Percentiles rank a stretch among this genome's conserved stretches.
Conservation (phyloP, 305 asterid genomes). For the Fraxinus velutina region DNA sequence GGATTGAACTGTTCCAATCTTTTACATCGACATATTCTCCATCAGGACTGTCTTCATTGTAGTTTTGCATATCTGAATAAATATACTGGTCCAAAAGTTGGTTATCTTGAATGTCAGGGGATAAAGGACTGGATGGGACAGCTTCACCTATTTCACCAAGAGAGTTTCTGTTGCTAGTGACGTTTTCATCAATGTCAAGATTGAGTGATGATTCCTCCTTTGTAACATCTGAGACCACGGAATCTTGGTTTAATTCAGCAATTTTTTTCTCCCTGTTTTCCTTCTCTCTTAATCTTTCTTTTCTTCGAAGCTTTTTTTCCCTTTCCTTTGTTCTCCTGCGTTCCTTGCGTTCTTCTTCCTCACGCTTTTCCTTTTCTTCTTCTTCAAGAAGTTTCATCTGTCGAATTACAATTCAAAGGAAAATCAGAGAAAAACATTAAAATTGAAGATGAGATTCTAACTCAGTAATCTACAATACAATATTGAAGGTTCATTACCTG, state of each 20-base stretch:
- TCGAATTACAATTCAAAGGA: constrained; percentile 27
- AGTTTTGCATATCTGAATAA: constrained; percentile 42
- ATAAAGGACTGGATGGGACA: constrained; percentile 44
- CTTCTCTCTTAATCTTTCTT: constrained; percentile 82
- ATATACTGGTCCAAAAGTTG: constrained; percentile 47
- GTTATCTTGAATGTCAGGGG: constrained; percentile 53
- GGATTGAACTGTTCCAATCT: constrained; percentile 42
- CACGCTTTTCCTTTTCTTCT: constrained; percentile 86
- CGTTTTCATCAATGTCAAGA: constrained; percentile 41
- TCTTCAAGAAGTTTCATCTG: constrained; percentile 97
- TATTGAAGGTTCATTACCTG: constrained; percentile 55
- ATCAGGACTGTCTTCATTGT: constrained; percentile 45
- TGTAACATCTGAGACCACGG: constrained; percentile 34
- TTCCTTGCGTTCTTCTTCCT: constrained; percentile 77
- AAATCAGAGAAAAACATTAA: constrained; percentile 27
- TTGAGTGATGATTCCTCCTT: constrained; percentile 41
- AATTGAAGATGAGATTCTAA: constrained; percentile 10
- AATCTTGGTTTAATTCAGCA: constrained; percentile 39
- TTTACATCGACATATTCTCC: constrained; percentile 38
- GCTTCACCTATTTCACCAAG: constrained; percentile 52
- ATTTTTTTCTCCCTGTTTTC: constrained; percentile 66
- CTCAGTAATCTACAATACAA: constrained; percentile 20
- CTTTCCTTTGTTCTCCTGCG: constrained; percentile 82
- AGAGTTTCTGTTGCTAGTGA: constrained; percentile 41
- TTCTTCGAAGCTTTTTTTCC: constrained; percentile 87